Base-by-base conservation (phyloP, 176 grass and related monocot species). In the Triticum timopheevii region DNA sequence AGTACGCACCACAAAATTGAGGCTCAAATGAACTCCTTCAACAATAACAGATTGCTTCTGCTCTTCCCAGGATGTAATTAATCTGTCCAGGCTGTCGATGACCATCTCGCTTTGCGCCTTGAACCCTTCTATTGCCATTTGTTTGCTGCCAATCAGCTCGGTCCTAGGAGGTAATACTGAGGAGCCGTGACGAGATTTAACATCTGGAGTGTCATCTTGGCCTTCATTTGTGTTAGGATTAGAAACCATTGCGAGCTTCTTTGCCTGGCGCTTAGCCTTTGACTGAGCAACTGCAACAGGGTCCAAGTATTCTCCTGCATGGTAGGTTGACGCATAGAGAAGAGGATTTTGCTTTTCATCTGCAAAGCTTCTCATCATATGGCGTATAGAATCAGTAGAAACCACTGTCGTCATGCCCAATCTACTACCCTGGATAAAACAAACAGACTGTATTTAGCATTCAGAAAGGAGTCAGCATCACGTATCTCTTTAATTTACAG, bases 21-120 rank as follows among this genome's bases (percentile, higher is more conserved):
- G 94, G 77, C 97, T 99, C 82, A 99, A 77, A 90, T 99, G 97
- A 61, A 99, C 97, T 45, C 97, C 97, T 93, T 98, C 97, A 40
- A 99, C 85, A 61, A 99, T 90, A 35, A 99, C 97, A 56, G 94
- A 99, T 87, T 96, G 87, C 87, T 99, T 99, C 66, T 93, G 87
- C 78, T 94, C 92, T 90, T 99, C 97, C 94, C 97, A 99, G 73
- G 97, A 90, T 38, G 88, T 96, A 81, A 99, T 96, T 76, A 99
- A 91, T 45, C 88, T 90, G 73, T 99, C 97, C 36, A 99, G 92
- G 70, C 97, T 96, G 78, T 98, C 97, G 0, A 98, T 98, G 19
- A 96, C 97, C 97, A 98, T 96, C 76, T 98, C 97, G 3, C 93
- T 96, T 73, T 98, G 97, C 3, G 97, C 97, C 78, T 99, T 99